Evolutionary conservation across 306 rosid species (phyloP).

Genomic region (Inga leiocalycina): DNA sequence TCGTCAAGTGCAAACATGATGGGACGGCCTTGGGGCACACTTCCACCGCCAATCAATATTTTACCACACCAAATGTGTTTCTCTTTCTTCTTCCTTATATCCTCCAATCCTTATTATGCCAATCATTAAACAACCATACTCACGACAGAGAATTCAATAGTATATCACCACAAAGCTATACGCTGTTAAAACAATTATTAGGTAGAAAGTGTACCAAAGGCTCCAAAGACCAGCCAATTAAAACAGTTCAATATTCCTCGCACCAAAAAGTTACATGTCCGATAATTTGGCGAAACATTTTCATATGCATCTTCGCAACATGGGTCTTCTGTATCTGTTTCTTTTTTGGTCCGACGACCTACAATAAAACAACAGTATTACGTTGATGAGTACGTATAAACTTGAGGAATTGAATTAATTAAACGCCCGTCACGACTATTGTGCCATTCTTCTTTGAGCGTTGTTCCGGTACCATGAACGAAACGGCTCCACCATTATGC

Average conservation of each 20-base stretch:
- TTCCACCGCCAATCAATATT: conserved; percentile 42
- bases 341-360: neutral
- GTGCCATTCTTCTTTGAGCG: neutral
- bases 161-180: no score
- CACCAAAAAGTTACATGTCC: neutral
- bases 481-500: neutral
- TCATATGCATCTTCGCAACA: no score
- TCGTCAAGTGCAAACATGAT: neutral
- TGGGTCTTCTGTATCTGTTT: neutral
- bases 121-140: no score
- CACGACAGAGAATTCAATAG: neutral
- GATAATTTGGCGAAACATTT: neutral
- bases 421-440: neutral
- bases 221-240: neutral
- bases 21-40: neutral
- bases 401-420: no score
- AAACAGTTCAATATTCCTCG: neutral
- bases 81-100: conserved; percentile 7
- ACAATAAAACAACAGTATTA: neutral
- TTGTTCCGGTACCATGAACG: neutral
- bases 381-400: no score
- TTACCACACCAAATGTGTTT: conserved; percentile 51
- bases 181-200: no score
- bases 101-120: neutral
- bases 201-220: neutral